Conservation (phyloP, 768 basidiomycete genomes). For the Suillus subaureus region DNA sequence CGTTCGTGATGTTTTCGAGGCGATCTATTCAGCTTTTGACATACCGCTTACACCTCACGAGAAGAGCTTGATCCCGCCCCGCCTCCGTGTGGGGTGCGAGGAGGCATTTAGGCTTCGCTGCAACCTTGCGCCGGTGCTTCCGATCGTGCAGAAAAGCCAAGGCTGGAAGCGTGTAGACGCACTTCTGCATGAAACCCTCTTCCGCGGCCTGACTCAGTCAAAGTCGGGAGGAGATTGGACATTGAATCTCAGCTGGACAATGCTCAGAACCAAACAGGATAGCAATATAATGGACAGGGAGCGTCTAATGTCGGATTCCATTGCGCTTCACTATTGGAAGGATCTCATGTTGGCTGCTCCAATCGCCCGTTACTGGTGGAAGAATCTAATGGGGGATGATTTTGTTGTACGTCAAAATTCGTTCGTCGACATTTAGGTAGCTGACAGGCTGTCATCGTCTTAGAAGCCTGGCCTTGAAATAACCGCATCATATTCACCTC, state of each 20-base stretch:
- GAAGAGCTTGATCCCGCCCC: constrained; percentile 31
- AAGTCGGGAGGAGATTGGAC: constrained; percentile 37
- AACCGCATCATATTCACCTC: background rate
- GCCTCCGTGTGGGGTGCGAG: constrained; percentile 33
- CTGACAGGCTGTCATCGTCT: background rate
- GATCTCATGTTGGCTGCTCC: too few species aligned
- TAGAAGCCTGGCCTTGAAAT: background rate
- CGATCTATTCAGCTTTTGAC: constrained; percentile 54
- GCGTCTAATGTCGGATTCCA: background rate
- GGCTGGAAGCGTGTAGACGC: constrained; percentile 62
- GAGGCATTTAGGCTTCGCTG: constrained; percentile 50
- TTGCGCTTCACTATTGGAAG: too few species aligned
- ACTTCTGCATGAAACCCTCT: constrained; percentile 52
- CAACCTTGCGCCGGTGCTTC: constrained; percentile 42
- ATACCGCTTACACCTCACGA: constrained; percentile 49
- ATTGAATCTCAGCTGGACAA: constrained; percentile 27
- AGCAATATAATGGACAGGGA: too few species aligned
- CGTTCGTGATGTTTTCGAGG: constrained; percentile 60
- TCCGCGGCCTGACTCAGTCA: constrained; percentile 49
- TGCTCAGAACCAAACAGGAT: too few species aligned
- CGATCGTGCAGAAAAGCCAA: constrained; percentile 41
- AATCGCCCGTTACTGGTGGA: background rate
- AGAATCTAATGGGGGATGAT: background rate
- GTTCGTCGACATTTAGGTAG: background rate
- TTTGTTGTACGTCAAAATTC: background rate